Evolutionary conservation across 768 basidiomycete species (phyloP), one percentile per base, ranked within the genome.

Genomic region (Dendrothele bispora): DNA sequence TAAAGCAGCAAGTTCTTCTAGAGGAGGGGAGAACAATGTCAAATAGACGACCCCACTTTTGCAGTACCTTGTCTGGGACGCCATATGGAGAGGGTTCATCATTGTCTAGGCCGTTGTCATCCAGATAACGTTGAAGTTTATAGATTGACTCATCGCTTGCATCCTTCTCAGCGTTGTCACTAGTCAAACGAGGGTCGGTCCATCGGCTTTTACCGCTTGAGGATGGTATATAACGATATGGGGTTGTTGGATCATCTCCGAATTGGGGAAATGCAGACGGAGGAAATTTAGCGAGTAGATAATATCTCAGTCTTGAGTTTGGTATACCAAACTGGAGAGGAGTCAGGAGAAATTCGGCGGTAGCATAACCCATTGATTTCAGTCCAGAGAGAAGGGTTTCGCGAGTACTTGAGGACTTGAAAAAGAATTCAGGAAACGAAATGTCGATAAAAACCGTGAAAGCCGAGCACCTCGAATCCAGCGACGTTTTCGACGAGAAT

Each of bases 401-500:
- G 34, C 86, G 77, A 3, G 88, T 88, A 21, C 63, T 77, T 2
- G 89, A 91, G 7, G 70, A 68, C 89, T 92, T 61, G 41, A 15
- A 38, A 10, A 45, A 24, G 12, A 27, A 46, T 29, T 36, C 39
- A 32, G 51, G 62, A 26, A 58, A 36, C 25, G 28, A 29, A 29
- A 38, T 20, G 7, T 39, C 49, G 10, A 20, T 12, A 39, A 11
- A 20, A 18, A 42, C 17, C 42, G 11, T 48, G 41, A 44, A 48
- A 49, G 54, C 21, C 26, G 64, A 63, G 57, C 61, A 88, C 89
- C 81, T 89, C 86, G 55, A 91, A 91, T 7, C 88, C 88, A 8
- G 83, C 86, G 3, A 92, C 90, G 55, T 91, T 91, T 60, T 91
- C 90, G 7, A 92, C 70, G 10, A 91, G 72, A 8, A 91, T 58